These are phyloP conservation scores for Monosporascus sp. DNA, from an alignment of 2,329 filamentous ascomycete species.

Conservation along the genomic window DNA sequence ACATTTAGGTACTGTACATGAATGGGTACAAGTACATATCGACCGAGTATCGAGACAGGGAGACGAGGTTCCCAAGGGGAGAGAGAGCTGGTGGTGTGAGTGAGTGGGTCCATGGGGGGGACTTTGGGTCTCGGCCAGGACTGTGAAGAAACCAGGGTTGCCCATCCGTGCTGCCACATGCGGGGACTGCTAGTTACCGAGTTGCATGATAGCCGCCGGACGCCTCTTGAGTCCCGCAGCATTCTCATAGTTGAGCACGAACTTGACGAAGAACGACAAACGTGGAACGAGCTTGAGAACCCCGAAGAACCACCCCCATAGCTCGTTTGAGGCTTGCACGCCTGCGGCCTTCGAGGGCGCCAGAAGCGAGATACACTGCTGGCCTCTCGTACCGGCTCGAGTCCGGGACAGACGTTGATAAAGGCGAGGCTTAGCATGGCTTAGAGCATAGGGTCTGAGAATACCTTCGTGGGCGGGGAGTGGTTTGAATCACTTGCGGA, in stretches of 20 bases:
- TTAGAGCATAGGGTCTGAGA: background rate
- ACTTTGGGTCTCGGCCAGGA: conserved; percentile 13
- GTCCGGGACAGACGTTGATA: no score
- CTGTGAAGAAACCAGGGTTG: conserved; percentile 6
- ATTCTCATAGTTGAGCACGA: no score
- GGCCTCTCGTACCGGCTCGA: background rate
- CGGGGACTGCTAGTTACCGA: conserved; percentile 8
- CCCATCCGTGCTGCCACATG: conserved; percentile 6
- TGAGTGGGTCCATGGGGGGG: background rate
- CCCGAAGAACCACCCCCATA: background rate
- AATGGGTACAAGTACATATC: conserved; percentile 13
- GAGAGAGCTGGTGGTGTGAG: conserved; percentile 5
- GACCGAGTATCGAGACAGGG: conserved; percentile 8
- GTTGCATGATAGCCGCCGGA: conserved; percentile 18
- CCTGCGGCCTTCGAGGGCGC: no score
- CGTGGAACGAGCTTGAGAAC: background rate
- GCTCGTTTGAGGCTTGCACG: background rate
- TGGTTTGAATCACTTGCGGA: background rate
- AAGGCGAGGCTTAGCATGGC: background rate
- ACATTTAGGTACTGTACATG: conserved; percentile 2
- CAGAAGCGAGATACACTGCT: background rate
- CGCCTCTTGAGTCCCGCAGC: background rate
- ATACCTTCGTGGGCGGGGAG: background rate
- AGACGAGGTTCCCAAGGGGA: conserved; percentile 11
- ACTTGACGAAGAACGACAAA: background rate